These are phyloP conservation scores for Globisporangium echinulatum DNA, from an alignment of 352 stramenopile species.

Conservation along the genomic window DNA sequence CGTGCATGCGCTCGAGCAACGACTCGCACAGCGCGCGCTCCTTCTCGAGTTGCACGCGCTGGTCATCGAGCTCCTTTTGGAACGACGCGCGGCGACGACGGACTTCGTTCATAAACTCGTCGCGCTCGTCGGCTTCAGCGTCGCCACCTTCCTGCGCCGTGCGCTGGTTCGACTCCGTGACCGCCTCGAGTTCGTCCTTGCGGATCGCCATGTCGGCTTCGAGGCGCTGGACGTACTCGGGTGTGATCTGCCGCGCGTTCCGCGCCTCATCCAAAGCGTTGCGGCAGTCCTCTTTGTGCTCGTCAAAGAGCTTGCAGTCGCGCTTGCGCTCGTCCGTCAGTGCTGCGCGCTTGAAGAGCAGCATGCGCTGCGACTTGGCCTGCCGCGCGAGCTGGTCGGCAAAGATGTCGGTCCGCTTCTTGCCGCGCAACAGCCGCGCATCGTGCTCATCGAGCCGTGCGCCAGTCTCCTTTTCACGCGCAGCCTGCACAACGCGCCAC, in stretches of 20 bases:
- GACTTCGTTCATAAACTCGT: constrained; percentile 88
- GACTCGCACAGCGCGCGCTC: constrained; percentile 78
- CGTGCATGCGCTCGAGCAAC: constrained; percentile 74
- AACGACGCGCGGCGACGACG: constrained; percentile 68
- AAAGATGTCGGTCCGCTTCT: constrained; percentile 83
- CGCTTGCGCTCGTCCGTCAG: constrained; percentile 81
- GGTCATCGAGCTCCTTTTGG: constrained; percentile 80
- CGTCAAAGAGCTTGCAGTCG: constrained; percentile 73
- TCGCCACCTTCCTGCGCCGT: constrained; percentile 71
- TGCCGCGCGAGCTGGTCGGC: constrained; percentile 71
- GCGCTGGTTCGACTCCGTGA: constrained; percentile 84
- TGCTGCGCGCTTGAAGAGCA: constrained; percentile 82
- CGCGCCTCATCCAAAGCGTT: constrained; percentile 64
- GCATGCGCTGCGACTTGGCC: constrained; percentile 78
- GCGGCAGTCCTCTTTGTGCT: constrained; percentile 83
- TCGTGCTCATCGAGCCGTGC: constrained; percentile 61
- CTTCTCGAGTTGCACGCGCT: constrained; percentile 62
- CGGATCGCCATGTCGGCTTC: constrained; percentile 85
- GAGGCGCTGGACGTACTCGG: constrained; percentile 78
- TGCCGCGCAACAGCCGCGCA: constrained; percentile 61
- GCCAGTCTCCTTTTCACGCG: constrained; percentile 58
- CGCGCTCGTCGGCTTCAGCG: constrained; percentile 65
- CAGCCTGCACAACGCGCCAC: constrained; percentile 67
- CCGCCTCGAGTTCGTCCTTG: constrained; percentile 58
- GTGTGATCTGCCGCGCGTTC: constrained; percentile 68